Evolutionary conservation across 768 basidiomycete genomes (phyloP).

Genomic region (Botryobasidium botryosum): DNA sequence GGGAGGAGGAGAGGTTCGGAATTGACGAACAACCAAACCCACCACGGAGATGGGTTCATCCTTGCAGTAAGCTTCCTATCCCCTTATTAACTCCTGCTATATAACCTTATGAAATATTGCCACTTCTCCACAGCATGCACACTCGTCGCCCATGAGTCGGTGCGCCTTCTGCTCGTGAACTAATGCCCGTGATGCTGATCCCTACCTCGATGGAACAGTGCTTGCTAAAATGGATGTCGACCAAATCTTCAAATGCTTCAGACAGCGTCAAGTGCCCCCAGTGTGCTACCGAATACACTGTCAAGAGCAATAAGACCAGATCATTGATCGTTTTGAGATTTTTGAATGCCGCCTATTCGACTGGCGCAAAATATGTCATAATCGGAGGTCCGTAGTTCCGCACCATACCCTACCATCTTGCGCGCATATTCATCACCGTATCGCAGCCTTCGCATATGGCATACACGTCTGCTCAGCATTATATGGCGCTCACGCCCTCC

Average conservation of each 20-base stretch:
- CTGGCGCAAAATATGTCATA: background rate
- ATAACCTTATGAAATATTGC: no score
- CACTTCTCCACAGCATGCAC: no score
- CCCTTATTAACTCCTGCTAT: no score
- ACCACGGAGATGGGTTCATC: background rate
- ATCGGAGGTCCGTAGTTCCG: background rate
- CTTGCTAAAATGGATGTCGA: background rate
- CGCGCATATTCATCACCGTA: background rate
- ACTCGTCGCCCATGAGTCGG: conserved; percentile 1
- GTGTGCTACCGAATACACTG: background rate
- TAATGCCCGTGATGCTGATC: background rate
- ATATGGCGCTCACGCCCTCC: background rate
- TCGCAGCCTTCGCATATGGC: background rate
- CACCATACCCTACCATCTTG: background rate
- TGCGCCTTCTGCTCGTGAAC: background rate
- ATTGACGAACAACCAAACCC: background rate
- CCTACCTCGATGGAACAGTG: background rate
- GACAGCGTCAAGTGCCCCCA: background rate
- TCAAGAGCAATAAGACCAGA: background rate
- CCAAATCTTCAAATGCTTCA: background rate
- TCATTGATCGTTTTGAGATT: no score
- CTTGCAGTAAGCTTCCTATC: no score
- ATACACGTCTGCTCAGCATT: background rate
- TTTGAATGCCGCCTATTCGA: no score
- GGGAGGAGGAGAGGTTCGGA: background rate